Base-by-base conservation (phyloP, 192 early-diverging fungal species). In the Gonapodya sp. region DNA sequence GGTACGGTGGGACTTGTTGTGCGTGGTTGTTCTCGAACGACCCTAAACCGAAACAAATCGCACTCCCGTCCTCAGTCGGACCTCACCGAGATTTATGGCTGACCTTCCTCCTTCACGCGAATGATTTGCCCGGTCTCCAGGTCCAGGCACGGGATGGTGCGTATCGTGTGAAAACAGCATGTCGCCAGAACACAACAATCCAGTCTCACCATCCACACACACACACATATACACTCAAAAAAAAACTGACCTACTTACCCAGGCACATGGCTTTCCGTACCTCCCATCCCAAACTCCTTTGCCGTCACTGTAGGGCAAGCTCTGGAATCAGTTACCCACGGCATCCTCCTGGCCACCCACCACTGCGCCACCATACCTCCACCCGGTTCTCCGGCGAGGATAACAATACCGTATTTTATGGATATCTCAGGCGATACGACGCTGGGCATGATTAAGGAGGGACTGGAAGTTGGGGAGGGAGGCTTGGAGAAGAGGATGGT, bases 331-430 rank as follows among this genome's bases (percentile, higher is more conserved):
- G 75, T 34, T 2, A 77, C 75, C 18, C 75, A 77, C 31, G 75
- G 75, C 8, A 31, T 18, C 8, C 18, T 77, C 31, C 18, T 77
- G 30, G 75, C 75, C 18, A 77, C 75, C 2, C 18, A 18, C 30
- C 75, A 77, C 75, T 33, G 75, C 75, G 75, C 34, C 18, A 33
- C 14, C 18, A 32, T 33, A 34, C 75, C 75, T 16, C 75, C 31
- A 14, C 18, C 75, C 31, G 75, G 30, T 33, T 8, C 46, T 64
- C 75, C 30, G 8, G 75, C 2, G 75, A 2, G 75, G 75, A 2
- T 77, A 16, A 32, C 75, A 33, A 77, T 77, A 34, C 75, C 75
- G 18, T 77, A 32, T 33, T 77, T 77, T 64, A 64, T 64, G 46
- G 46, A 64, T 24, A 8, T 64, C 24, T 64, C 46, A 8, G 46